Base-by-base conservation (phyloP, 495 filamentous ascomycete genomes). In the Hypoxylon intermedium region DNA sequence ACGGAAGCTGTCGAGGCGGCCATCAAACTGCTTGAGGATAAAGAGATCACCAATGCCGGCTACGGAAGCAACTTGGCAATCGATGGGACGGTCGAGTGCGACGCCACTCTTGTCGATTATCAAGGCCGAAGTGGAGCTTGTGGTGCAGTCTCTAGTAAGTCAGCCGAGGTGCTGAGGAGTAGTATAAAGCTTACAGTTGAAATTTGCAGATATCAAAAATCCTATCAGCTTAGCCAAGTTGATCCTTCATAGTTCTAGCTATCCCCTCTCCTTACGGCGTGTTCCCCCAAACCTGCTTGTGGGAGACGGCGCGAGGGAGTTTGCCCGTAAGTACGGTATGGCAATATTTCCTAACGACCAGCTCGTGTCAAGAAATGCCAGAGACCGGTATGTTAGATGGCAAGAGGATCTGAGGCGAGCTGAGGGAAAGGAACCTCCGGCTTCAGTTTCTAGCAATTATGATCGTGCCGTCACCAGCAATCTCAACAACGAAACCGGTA, bases 31-130 rank as follows among this genome's bases (percentile, higher is more conserved):
- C 82, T 98, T 31, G 94, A 98, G 72, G 90, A 98, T 67, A 85
- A 87, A 40, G 91, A 96, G 62, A 96, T 98, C 66, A 98, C 95
- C 18, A 98, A 98, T 73, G 88, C 93, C 12, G 94, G 95, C 12
- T 97, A 88, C 65, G 95, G 95, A 26, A 98, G 95, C 75, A 98
- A 98, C 67, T 75, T 97, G n/a, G 85, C 87, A 41, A 87, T 93
- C 45, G 88, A 97, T 60, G 94, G 94, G 2, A 83, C 85, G 12
- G 94, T 97, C 19, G 95, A 98, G 69, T 92, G 92, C 66, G 94
- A 98, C 75, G 95, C 94, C 28, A 90, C 90, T 0, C 84, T 98
- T 31, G 87, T 98, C 31, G 92, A 98, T 67, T 90, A 97, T 67
- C 77, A 85, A 40, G 94, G 94, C 9, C 85, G 91, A 63, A 97